Base-by-base conservation (phyloP, 2,329 filamentous ascomycete genomes). In the Alternaria sp. region DNA sequence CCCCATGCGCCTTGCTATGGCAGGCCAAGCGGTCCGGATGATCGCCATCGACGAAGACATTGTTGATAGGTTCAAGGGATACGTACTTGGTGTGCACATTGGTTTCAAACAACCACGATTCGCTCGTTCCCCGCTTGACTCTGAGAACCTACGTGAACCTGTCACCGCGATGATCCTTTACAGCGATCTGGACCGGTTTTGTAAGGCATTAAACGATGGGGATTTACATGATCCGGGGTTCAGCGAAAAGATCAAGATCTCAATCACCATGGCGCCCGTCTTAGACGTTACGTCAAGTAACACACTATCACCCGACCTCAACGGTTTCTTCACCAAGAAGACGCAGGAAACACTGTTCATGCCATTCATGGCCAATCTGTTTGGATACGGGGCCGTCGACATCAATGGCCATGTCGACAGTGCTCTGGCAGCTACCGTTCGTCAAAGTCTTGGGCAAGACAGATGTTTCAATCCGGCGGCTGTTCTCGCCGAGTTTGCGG, bases 291-390 rank as follows among this genome's bases (percentile, higher is more conserved):
- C 43, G n/a, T 43, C 5, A 45, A 19, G 21, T n/a, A 40, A 7
- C 15, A 51, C 17, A 4, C 6, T 40, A n/a, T 43, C 21, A 17
- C 47, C 43, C 15, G 43, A 45, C 10, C 59, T 62, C 25, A 19
- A 47, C 12, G 57, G 59, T 8, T 70, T 69, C 65, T 73, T 71
- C 55, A 64, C 67, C 1, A 50, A 59, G 11, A 65, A 59, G 6
- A 74, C 61, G 0, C 69, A 73, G 43, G n/a, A 67, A 50, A 46
- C 46, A 3, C 54, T 73, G 3, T 55, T 73, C 10, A 52, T 49
- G n/a, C 66, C 69, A 6, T 63, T 73, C 53, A 61, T 52, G 21
- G 57, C 45, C 8, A 32, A 53, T 9, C 46, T 72, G 9, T 57
- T 65, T 17, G 70, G 70, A 2, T 68, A 64, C 21, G 57, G 63